Evolutionary conservation across 139 green algal species (phyloP), one percentile per base, ranked within the genome.

Genomic region (Coccomyxa sp.): DNA sequence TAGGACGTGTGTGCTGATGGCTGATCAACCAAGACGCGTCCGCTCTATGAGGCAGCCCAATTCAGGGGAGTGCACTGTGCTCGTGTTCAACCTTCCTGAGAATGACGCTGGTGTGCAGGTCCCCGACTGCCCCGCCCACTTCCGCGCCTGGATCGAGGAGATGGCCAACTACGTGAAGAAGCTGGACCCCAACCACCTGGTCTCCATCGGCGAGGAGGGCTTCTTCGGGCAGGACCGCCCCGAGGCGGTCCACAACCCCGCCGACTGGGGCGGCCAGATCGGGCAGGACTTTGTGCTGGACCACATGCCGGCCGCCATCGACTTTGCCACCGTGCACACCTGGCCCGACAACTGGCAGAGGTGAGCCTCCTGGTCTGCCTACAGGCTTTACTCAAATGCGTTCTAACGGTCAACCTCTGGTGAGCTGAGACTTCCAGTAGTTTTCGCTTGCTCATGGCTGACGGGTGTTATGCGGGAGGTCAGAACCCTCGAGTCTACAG

Each of bases 291-390:
- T 90, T 44, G 76, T 79, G 6, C 18, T 29, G 9, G 81, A 92
- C 70, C 79, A 89, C 77, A n/a, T 34, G 8, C n/a, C 83, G 29
- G 44, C 74, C 33, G 31, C 38, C 39, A 88, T 93, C 39, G 88
- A 91, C 74, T 93, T 89, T 77, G 83, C 79, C 8, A 78, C 86
- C 36, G 72, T 90, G n/a, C 88, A 92, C 79, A 27, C 82, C 9
- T 92, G 88, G 88, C 79, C 81, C 8, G 82, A 88, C 78, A 89
- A 91, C 68, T 92, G 88, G 88, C n/a, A 79, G 27, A 58, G 34
- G 82, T 75, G 50, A n/a, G n/a, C n/a, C n/a, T n/a, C n/a, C n/a
- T n/a, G n/a, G n/a, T n/a, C n/a, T n/a, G n/a, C n/a, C n/a, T n/a
- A n/a, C n/a, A n/a, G n/a, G n/a, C n/a, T n/a, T n/a, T n/a, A n/a